Evolutionary conservation across 352 stramenopile genomes (phyloP).

Genomic region (Phytophthora boehmeriae): DNA sequence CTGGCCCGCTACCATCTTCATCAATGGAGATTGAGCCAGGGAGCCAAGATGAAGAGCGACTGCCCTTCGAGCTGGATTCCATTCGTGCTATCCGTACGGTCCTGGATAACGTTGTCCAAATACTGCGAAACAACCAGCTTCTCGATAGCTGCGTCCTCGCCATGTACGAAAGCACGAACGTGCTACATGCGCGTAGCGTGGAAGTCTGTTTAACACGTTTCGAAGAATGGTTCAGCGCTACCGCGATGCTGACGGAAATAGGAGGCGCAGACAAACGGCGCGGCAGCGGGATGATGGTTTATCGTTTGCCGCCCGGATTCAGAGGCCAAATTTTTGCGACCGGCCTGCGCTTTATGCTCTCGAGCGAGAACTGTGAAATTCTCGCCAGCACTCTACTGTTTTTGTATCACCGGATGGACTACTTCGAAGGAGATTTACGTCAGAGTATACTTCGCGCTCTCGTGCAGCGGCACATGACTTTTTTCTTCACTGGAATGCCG

Average conservation of each 20-base stretch:
- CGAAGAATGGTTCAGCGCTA: constrained; percentile 73
- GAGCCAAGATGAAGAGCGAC: constrained; percentile 35
- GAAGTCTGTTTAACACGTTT: constrained; percentile 59
- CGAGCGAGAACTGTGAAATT: constrained; percentile 77
- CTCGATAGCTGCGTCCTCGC: constrained; percentile 71
- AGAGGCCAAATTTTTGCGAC: constrained; percentile 56
- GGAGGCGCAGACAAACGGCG: constrained; percentile 18
- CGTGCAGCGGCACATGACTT: constrained; percentile 75
- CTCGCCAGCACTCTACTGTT: constrained; percentile 68
- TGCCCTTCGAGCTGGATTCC: constrained; percentile 54
- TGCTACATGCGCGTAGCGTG: constrained; percentile 67
- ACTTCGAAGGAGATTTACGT: constrained; percentile 72
- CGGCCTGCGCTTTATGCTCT: constrained; percentile 71
- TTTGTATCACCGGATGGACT: constrained; percentile 75
- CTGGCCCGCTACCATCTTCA: constrained; percentile 35
- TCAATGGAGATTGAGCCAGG: constrained; percentile 34
- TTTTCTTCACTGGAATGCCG: constrained; percentile 84
- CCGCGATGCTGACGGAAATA: constrained; percentile 36
- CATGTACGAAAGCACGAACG: constrained; percentile 79
- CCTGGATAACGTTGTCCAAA: constrained; percentile 56
- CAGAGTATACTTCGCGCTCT: constrained; percentile 72
- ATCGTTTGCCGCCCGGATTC: constrained; percentile 53
- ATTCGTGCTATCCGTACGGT: constrained; percentile 60
- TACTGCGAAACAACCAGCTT: constrained; percentile 65
- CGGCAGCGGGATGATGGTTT: constrained; percentile 39